Evolutionary conservation across 1,284 basidiomycete genomes (phyloP), one percentile per base, ranked within the genome.

Genomic region (Ceratobasidium sp.): DNA sequence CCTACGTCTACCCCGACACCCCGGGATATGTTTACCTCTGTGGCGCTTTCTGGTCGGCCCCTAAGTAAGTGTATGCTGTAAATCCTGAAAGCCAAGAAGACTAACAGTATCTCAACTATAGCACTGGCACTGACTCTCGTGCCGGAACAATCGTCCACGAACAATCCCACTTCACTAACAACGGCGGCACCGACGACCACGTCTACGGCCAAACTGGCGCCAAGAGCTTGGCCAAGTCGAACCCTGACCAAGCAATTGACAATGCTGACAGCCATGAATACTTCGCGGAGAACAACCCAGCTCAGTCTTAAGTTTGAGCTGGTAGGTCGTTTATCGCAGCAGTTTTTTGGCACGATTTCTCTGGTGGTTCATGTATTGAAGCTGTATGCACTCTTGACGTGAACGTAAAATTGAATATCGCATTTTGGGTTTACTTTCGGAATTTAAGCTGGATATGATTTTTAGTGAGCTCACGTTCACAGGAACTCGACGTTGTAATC

Each of bases 61-160:
- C 77, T 9, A 67, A 77, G 73, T 77, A 26, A 76, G 72, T 66
- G n/a, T 20, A 49, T 26, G 20, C 18, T 15, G 10, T 13, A 6
- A 15, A 10, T 39, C 12, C 42, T n/a, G 13, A 12, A 20, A 12
- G 9, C 55, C 26, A 33, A 63, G 53, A 28, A 28, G 10, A 18
- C 44, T 66, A 44, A 76, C 42, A n/a, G 13, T 58, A 26, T 7
- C 58, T 5, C 44, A 26, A 7, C 10, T 66, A 13, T 49, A 78
- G 55, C 66, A 78, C 71, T 26, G 79, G 79, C 7, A 78, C 77
- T 15, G 79, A 80, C 42, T 80, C 79, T 39, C 60, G 77, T 26
- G 79, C 79, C n/a, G 77, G 79, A 53, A 80, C 69, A 5, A 76
- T 79, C 55, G 68, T 79, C 26, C 78, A 79, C 46, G 78, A 79